Base-by-base conservation (phyloP, 1,284 basidiomycete species). In the Sanghuangporus weigelae region DNA sequence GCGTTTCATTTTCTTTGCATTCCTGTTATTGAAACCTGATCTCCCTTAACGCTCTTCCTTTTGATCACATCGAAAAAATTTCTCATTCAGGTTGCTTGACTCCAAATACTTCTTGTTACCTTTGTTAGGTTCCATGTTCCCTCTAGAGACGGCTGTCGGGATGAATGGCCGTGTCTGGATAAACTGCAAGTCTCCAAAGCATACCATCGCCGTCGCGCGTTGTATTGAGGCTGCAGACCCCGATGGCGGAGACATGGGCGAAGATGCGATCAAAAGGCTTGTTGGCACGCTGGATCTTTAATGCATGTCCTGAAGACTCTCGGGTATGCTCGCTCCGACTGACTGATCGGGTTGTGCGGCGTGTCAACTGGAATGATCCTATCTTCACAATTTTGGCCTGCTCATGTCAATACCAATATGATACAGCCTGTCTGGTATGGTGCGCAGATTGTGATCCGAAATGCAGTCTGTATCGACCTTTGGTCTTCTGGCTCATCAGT, bases 111-210 rank as follows among this genome's bases (percentile, higher is more conserved):
- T 90, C 72, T 77, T 94, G 10, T 78, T 95, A 12, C 85, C 90
- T 7, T 71, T 88, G 1, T 80, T 93, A 39, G 92, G 92, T 14
- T 79, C 84, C 7, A 80, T 79, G 46, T 90, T 93, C 69, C 89
- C 90, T 3, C 77, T 94, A 40, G 92, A 95, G 68, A 82, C 81
- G 3, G 92, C 90, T 1, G 84, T 91, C 2, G 92, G 92, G 1
- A 79, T 90, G 74, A 95, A 95, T 70, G 92, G 93, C 2, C 82
- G 89, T 46, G 83, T 93, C 8, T 95, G 92, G 92, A 73, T 94
- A 58, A 88, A 79, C 59, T 77, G 90, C 12, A 86, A 86, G 68
- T 86, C 89, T 46, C 73, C 80, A 8, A 85, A 82, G 68, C 84
- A 90, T 67, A 84, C 83, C 10, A 88, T 94, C 59, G 83, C 84